phyloP scores from a whole-genome alignment of 192 early-diverging fungal genomes.

The Podila clonocystis region DNA sequence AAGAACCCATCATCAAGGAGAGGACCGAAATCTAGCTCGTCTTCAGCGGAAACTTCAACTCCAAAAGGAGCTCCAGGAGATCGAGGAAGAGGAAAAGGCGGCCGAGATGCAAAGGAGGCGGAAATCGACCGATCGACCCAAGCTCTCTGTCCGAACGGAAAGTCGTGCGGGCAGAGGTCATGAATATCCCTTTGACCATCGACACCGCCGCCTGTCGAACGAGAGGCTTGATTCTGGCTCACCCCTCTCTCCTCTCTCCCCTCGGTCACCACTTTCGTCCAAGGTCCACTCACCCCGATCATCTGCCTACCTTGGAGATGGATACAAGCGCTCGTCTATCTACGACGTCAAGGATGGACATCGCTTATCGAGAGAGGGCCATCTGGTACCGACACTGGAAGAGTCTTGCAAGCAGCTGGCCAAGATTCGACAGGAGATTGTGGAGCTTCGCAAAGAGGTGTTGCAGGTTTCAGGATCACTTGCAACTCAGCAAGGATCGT shows the following conservation, averaged over 20 bases:
- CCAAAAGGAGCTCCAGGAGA: constrained; percentile 30
- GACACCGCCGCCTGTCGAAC: constrained; percentile 7
- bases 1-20: neutral
- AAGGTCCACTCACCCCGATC: constrained; percentile 16
- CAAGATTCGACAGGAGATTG: constrained; percentile 44
- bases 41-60: constrained; percentile 36
- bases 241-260: constrained; percentile 15
- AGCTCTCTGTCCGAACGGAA: constrained; percentile 22
- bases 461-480: constrained; percentile 18
- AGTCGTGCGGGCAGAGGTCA: neutral
- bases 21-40: constrained; percentile 11
- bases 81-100: constrained; percentile 25
- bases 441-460: constrained; percentile 34
- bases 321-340: constrained; percentile 40
- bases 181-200: neutral
- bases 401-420: constrained; percentile 40
- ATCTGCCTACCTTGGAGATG: constrained; percentile 9
- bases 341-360: constrained; percentile 7
- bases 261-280: constrained; percentile 7
- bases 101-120: constrained; percentile 5
- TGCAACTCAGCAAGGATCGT: neutral
- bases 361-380: constrained; percentile 11
- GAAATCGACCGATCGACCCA: neutral
- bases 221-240: constrained; percentile 5
- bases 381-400: constrained; percentile 27